Percentiles rank a stretch among this genome's conserved stretches.
Conservation (phyloP, 2,329 filamentous ascomycete genomes). For the Colletotrichum aenigma region DNA sequence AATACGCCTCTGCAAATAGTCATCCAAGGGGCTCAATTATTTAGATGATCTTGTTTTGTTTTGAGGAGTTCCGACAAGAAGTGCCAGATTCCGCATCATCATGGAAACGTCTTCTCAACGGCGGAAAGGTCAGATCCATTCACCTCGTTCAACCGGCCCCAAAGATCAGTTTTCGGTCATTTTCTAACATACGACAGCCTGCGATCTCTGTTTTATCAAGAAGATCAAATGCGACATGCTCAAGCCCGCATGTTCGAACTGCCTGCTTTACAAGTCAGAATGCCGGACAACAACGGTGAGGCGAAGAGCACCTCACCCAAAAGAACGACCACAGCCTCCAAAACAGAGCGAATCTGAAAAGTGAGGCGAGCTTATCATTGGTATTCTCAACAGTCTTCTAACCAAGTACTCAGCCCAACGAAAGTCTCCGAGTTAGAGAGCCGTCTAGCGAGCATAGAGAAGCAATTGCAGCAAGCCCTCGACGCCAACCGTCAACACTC, state of each 20-base stretch:
- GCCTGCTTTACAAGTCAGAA: constrained; percentile 43
- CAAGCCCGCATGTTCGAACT: constrained; percentile 48
- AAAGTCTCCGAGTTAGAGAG: constrained; percentile 23
- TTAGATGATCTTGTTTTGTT: neutral
- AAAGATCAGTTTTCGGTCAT: neutral
- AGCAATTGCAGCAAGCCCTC: constrained; percentile 34
- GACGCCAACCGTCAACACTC: constrained; percentile 2
- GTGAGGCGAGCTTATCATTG: neutral
- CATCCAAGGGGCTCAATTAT: neutral
- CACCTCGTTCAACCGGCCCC: neutral
- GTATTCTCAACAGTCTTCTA: neutral
- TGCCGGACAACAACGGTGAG: constrained; percentile 36
- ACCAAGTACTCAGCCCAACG: neutral
- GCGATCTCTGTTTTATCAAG: constrained; percentile 48
- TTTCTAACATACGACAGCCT: constrained; percentile 30
- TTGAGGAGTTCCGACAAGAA: neutral
- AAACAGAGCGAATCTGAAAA: neutral
- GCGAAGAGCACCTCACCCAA: constrained; percentile 24
- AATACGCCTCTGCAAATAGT: neutral
- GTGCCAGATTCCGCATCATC: neutral
- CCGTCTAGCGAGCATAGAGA: constrained; percentile 34
- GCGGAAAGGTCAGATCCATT: constrained; percentile 24
- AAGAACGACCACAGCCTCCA: constrained; percentile 5
- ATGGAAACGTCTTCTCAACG: constrained; percentile 33
- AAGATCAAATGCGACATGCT: constrained; percentile 52